Conservation (phyloP, 2,329 filamentous ascomycete species). For the Colletotrichum filicis region DNA sequence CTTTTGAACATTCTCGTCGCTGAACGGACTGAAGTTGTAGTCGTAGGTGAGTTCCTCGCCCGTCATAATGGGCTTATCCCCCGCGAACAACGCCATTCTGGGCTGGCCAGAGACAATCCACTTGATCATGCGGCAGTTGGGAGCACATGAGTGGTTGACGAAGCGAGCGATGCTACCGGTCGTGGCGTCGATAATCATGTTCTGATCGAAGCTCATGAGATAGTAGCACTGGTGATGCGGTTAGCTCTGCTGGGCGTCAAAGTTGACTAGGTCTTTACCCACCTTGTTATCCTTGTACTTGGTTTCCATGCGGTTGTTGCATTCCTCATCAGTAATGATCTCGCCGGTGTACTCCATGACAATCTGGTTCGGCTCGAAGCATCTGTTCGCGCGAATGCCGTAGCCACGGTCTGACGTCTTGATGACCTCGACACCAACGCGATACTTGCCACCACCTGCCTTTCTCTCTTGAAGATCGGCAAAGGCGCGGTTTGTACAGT, state of each 20-base stretch:
- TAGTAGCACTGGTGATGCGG: slow-evolving; percentile 83
- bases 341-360: slow-evolving; percentile 99
- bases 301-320: slow-evolving; percentile 91
- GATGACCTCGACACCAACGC: slow-evolving; percentile 94
- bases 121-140: slow-evolving; percentile 98
- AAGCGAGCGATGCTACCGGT: slow-evolving; percentile 96
- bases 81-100: slow-evolving; percentile 96
- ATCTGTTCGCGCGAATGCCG: slow-evolving; percentile 90
- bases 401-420: slow-evolving; percentile 90
- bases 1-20: slow-evolving; percentile 74
- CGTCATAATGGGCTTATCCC: slow-evolving; percentile 88
- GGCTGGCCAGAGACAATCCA: slow-evolving; percentile 95
- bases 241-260: slow-evolving; percentile 30
- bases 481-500: slow-evolving; percentile 90
- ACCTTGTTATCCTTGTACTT: slow-evolving; percentile 95
- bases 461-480: slow-evolving; percentile 79
- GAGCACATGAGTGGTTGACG: slow-evolving; percentile 96
- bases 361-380: slow-evolving; percentile 89
- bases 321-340: slow-evolving; percentile 95
- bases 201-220: slow-evolving; percentile 97
- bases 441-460: slow-evolving; percentile 84
- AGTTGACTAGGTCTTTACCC: slow-evolving; percentile 44
- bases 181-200: slow-evolving; percentile 98
- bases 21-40: slow-evolving; percentile 79
- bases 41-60: slow-evolving; percentile 98